Evolutionary conservation across 495 filamentous ascomycete species (phyloP).

Genomic region (Oleoguttula mirabilis): DNA sequence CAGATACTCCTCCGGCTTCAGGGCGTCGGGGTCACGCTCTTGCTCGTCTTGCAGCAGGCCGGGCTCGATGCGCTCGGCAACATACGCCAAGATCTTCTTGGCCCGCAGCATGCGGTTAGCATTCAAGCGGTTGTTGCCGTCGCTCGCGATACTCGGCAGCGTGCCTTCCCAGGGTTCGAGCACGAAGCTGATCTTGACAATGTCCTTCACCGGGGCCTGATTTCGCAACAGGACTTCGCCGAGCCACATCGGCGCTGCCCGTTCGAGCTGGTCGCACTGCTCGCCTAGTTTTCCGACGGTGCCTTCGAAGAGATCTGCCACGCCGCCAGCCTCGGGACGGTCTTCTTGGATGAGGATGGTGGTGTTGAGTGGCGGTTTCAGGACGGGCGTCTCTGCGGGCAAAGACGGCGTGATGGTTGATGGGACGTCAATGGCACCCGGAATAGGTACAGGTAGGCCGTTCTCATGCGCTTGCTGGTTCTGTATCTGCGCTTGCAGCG

Average conservation of each 20-base stretch:
- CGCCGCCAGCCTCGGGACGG: slow-evolving; percentile 71
- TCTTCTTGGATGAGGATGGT: slow-evolving; percentile 94
- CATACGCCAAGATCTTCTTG: slow-evolving; percentile 87
- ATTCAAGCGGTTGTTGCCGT: slow-evolving; percentile 73
- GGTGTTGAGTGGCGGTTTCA: slow-evolving; percentile 66
- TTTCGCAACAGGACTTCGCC: slow-evolving; percentile 84
- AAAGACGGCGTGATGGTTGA: slow-evolving; percentile 62
- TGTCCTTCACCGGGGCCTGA: slow-evolving; percentile 74
- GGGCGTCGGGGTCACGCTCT: slow-evolving; percentile 42
- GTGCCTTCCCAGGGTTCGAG: slow-evolving; percentile 47
- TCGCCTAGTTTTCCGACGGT: slow-evolving; percentile 64
- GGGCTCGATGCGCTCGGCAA: slow-evolving; percentile 80
- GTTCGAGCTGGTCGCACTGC: slow-evolving; percentile 75
- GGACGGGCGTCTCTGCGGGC: slow-evolving; percentile 70
- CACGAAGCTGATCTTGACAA: slow-evolving; percentile 83
- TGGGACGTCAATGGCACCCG: slow-evolving; percentile 28
- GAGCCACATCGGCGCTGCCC: slow-evolving; percentile 77
- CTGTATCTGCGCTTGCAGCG: slow-evolving; percentile 31
- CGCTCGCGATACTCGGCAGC: slow-evolving; percentile 19
- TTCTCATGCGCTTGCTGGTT: slow-evolving; percentile 14
- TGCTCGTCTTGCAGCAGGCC: slow-evolving; percentile 27
- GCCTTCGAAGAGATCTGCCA: slow-evolving; percentile 82
- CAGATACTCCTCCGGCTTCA: slow-evolving; percentile 83
- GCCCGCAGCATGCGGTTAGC: slow-evolving; percentile 93
- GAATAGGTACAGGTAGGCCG: slow-evolving; percentile 13